Conservation (phyloP, 164 flowering plant genomes). For the Magnolia kwangsiensis region DNA sequence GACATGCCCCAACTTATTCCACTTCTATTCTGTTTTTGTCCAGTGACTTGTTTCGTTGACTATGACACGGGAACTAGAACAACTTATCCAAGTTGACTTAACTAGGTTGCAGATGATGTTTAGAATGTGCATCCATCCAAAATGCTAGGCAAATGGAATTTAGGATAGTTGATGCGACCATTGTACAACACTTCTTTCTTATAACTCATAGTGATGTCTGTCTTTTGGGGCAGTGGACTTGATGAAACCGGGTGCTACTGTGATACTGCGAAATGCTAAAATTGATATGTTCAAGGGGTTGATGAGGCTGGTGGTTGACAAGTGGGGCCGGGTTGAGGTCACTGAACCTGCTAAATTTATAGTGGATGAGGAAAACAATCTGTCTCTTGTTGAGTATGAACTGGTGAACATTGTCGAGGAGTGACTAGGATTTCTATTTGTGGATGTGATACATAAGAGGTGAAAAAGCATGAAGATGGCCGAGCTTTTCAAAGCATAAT, state of each 20-base stretch:
- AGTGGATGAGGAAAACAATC: conserved; percentile 24
- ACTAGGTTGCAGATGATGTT: too few relatives aligned
- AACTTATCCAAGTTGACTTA: too few relatives aligned
- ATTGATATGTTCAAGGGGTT: conserved; percentile 51
- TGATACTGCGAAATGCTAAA: conserved; percentile 43
- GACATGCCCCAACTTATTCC: too few relatives aligned
- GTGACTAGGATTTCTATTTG: conserved; percentile 7
- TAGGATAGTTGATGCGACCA: too few relatives aligned
- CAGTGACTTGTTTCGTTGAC: too few relatives aligned
- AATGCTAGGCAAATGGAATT: too few relatives aligned
- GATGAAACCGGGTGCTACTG: conserved; percentile 40
- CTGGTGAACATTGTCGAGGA: conserved; percentile 37
- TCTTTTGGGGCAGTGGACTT: conserved; percentile 31
- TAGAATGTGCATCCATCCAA: too few relatives aligned
- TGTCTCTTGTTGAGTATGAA: conserved; percentile 46
- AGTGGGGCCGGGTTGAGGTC: conserved; percentile 47
- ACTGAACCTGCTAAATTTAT: neutral
- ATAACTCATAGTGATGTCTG: neutral
- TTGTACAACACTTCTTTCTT: neutral
- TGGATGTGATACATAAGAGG: conserved; percentile 1
- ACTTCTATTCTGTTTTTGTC: too few relatives aligned
- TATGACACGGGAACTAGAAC: too few relatives aligned
- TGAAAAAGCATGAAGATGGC: neutral
- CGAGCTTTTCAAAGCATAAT: neutral
- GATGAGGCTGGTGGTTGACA: conserved; percentile 47